A percentile compares a stretch with the other conserved stretches of the same genome.
These are phyloP conservation scores for Wickerhamomyces pijperi DNA, from an alignment of 805 yeast species.

Conservation along the genomic window DNA sequence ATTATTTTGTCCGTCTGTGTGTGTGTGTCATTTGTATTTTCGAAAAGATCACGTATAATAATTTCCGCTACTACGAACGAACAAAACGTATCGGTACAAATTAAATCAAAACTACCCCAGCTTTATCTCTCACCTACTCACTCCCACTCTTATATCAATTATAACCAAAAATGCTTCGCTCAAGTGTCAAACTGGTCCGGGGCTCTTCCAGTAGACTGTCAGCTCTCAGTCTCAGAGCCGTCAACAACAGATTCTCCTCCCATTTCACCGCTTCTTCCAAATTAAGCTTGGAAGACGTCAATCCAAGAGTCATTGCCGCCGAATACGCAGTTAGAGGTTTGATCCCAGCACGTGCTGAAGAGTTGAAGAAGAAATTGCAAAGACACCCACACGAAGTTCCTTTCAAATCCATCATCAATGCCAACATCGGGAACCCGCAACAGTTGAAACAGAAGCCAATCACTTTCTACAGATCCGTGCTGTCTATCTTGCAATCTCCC, in stretches of 20 bases:
- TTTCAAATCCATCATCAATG: slow-evolving; percentile 67
- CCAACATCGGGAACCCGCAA: slow-evolving; percentile 97
- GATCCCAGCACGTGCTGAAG: slow-evolving; percentile 90
- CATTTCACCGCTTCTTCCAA: slow-evolving; percentile 21
- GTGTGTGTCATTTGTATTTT: too few species aligned
- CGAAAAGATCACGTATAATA: slow-evolving; percentile 4
- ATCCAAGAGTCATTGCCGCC: slow-evolving; percentile 68
- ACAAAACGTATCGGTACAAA: too few species aligned
- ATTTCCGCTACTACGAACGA: too few species aligned
- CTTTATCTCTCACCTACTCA: too few species aligned
- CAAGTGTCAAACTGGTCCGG: neutral
- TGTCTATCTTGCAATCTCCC: slow-evolving; percentile 82
- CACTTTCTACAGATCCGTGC: slow-evolving; percentile 89
- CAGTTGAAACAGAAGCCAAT: slow-evolving; percentile 90
- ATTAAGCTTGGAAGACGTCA: slow-evolving; percentile 43
- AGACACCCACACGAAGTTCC: slow-evolving; percentile 56
- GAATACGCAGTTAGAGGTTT: slow-evolving; percentile 94
- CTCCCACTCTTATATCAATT: neutral
- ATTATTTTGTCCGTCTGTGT: too few species aligned
- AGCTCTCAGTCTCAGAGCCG: neutral
- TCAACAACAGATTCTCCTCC: neutral
- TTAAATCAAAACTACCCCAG: too few species aligned
- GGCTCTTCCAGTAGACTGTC: too few species aligned
- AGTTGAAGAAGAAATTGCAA: slow-evolving; percentile 47
- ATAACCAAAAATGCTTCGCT: neutral